Percentiles rank a stretch among this genome's conserved stretches.
Conservation (phyloP, 1,139 yeast species). For the Yamadazyma aaseri region DNA sequence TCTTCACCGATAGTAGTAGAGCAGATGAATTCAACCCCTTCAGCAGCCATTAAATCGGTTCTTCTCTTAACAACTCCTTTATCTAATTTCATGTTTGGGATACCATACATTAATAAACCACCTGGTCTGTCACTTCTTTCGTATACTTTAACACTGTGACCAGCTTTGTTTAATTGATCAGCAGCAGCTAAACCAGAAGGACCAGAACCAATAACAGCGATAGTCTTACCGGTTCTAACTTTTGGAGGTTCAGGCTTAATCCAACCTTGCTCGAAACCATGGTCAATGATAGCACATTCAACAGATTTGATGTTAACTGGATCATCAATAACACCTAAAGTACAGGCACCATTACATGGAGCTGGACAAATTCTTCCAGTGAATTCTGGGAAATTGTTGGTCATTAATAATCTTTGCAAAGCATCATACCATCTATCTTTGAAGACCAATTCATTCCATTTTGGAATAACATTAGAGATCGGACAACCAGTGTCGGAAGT, state of each 20-base stretch:
- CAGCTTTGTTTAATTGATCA: slow-evolving; percentile 95
- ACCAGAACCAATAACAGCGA: slow-evolving; percentile 93
- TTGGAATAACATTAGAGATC: slow-evolving; percentile 93
- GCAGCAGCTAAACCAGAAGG: slow-evolving; percentile 97
- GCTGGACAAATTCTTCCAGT: slow-evolving; percentile 99
- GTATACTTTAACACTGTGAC: slow-evolving; percentile 85
- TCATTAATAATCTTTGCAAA: slow-evolving; percentile 85
- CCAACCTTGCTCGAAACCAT: slow-evolving; percentile 97
- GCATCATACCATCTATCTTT: slow-evolving; percentile 96
- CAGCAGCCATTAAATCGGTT: slow-evolving; percentile 85
- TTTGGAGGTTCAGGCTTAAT: slow-evolving; percentile 81
- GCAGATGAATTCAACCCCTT: slow-evolving; percentile 79
- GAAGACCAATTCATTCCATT: slow-evolving; percentile 96
- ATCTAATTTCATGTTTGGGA: slow-evolving; percentile 98
- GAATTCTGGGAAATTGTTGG: slow-evolving; percentile 98
- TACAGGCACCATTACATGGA: slow-evolving; percentile 99
- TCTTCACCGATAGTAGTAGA: slow-evolving; percentile 85
- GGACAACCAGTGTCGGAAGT: slow-evolving; percentile 98
- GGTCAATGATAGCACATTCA: slow-evolving; percentile 94
- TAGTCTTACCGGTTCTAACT: slow-evolving; percentile 75
- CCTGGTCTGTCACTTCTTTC: slow-evolving; percentile 96
- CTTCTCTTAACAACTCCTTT: slow-evolving; percentile 91
- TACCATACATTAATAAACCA: slow-evolving; percentile 97
- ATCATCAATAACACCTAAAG: slow-evolving; percentile 87
- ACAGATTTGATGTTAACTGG: slow-evolving; percentile 97